Base-by-base conservation (phyloP, 108 stramenopile genomes). In the Stephanodiscus triporus region DNA sequence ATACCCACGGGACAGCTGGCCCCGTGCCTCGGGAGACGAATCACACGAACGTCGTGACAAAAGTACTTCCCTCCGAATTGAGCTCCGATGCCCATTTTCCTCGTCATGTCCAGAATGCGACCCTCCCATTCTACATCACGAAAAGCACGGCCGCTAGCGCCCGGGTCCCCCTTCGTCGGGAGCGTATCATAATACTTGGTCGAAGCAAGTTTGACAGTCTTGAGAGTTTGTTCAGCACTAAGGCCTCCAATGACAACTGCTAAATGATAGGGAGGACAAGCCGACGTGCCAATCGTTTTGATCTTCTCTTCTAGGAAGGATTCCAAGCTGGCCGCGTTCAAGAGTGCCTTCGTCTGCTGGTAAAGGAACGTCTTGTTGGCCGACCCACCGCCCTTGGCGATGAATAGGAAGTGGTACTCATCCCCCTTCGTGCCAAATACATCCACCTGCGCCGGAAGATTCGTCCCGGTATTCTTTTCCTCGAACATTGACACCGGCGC, bases 21-120 rank as follows among this genome's bases (percentile, higher is more conserved):
- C 24, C 97, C 97, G 73, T 98, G 97, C 29, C 97, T 89, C 24
- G 97, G 97, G 55, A 98, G 82, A 22, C 96, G 89, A 38, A 97
- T 77, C 0, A 97, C 97, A 22, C 97, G 89, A 26, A 97, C 95
- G 80, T 98, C 97, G 72, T 97, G 97, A 82, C 95, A 96, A 78
- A 98, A 98, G 89, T 98, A 97, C 73, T 98, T 98, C 16, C 97
- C 97, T 43, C 97, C 97, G 73, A 97, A 95, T 80, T 96, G 97
- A 4, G 97, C 97, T 50, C 97, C 97, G 72, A 98, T 97, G 36
- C 97, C 97, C 45, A 97, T 72, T 17, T 93, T 88, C 13, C 89
- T 93, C 32, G 94, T 95, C 80, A 98, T 91, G 54, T 96, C 80
- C 42, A 97, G 66, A 57, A 98, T 89, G 70, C 95, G 83, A 29